phyloP scores from a whole-genome alignment of 2,329 filamentous ascomycete genomes.

The Macroventuria anomochaeta region DNA sequence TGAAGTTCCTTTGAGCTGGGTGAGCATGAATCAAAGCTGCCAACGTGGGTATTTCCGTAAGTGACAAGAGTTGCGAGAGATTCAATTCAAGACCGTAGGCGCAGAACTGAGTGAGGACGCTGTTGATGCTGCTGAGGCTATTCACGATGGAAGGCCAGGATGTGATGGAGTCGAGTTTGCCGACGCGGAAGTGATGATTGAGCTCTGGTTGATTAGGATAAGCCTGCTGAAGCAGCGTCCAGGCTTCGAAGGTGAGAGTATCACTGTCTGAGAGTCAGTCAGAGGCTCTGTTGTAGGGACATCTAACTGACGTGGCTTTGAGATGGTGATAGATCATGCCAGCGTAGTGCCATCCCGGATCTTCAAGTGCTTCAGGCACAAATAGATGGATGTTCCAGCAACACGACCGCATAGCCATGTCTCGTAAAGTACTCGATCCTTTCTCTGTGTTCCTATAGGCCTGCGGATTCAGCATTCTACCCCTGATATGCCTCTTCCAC shows the following conservation, averaged over 20 bases:
- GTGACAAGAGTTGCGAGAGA: background rate
- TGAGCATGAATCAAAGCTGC: background rate
- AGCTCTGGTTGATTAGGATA: conserved; percentile 2
- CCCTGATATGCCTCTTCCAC: background rate
- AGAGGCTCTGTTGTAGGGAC: no score
- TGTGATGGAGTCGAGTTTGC: background rate
- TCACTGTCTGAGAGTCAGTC: background rate
- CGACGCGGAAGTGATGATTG: background rate
- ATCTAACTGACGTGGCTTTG: background rate
- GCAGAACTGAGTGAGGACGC: conserved; percentile 4
- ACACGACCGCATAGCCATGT: conserved; percentile 2
- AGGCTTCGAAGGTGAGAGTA: conserved; percentile 3
- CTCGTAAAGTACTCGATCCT: background rate
- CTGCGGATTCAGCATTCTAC: background rate
- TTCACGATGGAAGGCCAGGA: conserved; percentile 1
- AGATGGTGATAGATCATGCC: background rate
- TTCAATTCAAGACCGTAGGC: background rate
- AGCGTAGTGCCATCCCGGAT: background rate
- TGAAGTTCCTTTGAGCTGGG: background rate
- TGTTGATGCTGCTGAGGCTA: background rate
- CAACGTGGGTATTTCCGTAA: background rate
- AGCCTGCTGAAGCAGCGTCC: conserved; percentile 1
- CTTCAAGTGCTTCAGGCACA: conserved; percentile 3
- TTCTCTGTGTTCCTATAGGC: background rate
- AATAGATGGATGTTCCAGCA: conserved; percentile 1